Conservation (phyloP, 2,329 filamentous ascomycete species). For the Fusarium drepaniforme region DNA sequence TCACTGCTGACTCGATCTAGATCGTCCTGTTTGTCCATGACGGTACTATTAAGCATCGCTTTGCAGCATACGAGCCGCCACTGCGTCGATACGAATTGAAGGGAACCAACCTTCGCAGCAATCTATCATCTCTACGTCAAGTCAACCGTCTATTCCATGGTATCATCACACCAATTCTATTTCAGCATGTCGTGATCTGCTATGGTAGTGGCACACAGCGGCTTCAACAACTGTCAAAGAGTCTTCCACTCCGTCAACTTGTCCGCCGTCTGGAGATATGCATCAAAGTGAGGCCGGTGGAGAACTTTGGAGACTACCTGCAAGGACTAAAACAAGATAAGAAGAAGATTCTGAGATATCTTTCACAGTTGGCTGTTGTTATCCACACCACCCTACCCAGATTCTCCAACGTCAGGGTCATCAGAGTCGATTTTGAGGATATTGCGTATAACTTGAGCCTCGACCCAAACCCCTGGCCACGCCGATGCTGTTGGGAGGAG, state of each 20-base stretch:
- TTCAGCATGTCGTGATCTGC: conserved; percentile 10
- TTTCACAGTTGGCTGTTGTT: conserved; percentile 5
- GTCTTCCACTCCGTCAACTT: conserved; percentile 4
- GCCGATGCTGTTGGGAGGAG: not conserved
- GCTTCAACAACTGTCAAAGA: conserved; percentile 7
- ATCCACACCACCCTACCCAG: conserved; percentile 9
- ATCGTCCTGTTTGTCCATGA: conserved; percentile 3
- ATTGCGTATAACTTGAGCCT: not conserved
- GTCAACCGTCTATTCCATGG: conserved; percentile 6
- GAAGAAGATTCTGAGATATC: not conserved
- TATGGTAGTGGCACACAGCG: not conserved
- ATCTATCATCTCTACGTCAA: conserved; percentile 5
- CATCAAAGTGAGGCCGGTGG: not conserved
- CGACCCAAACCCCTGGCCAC: not conserved
- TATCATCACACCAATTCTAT: conserved; percentile 5
- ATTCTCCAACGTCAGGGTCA: not conserved
- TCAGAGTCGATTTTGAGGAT: conserved; percentile 7
- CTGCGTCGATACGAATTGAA: conserved; percentile 11
- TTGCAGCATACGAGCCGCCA: not conserved
- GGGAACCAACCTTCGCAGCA: conserved; percentile 1
- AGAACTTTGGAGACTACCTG: not conserved
- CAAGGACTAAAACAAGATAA: not conserved
- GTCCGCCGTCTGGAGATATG: conserved; percentile 16
- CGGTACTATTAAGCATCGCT: not conserved
- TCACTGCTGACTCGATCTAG: not conserved